Conservation (phyloP, 345 rosid species). For the Citrus trifoliata region DNA sequence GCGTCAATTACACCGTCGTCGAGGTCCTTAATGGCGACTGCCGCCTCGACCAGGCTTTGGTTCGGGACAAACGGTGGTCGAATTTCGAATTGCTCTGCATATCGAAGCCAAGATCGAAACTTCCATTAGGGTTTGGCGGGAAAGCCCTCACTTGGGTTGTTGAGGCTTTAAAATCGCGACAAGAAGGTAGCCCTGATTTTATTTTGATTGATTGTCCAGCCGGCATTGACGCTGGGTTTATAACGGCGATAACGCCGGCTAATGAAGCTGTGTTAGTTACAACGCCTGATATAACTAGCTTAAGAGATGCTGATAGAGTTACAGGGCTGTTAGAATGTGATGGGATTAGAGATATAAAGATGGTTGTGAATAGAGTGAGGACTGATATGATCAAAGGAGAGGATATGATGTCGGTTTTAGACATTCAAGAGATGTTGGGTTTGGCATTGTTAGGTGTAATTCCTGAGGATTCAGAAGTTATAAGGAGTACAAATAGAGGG, state of each 20-base stretch:
- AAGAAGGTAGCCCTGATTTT: slow-evolving; percentile 80
- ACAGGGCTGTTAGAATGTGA: slow-evolving; percentile 87
- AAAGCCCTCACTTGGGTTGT: slow-evolving; percentile 92
- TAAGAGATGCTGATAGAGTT: slow-evolving; percentile 87
- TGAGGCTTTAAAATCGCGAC: slow-evolving; percentile 63
- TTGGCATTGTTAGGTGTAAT: slow-evolving; percentile 75
- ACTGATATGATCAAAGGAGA: slow-evolving; percentile 98
- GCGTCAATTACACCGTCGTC: slow-evolving; percentile 87
- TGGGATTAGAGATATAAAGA: slow-evolving; percentile 87
- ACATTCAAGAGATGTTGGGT: slow-evolving; percentile 94
- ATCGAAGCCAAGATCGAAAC: slow-evolving; percentile 89
- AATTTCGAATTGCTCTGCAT: slow-evolving; percentile 91
- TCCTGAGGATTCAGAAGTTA: slow-evolving; percentile 91
- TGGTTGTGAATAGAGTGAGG: slow-evolving; percentile 89
- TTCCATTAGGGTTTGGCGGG: slow-evolving; percentile 90
- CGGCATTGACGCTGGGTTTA: slow-evolving; percentile 98
- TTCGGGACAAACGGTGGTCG: slow-evolving; percentile 93
- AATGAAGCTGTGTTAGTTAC: slow-evolving; percentile 87
- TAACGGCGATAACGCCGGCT: slow-evolving; percentile 95
- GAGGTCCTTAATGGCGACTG: slow-evolving; percentile 94
- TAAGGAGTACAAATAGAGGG: slow-evolving; percentile 88
- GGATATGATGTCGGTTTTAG: slow-evolving; percentile 97
- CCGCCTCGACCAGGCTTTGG: slow-evolving; percentile 92
- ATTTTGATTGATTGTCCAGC: slow-evolving; percentile 90
- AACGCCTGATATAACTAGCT: slow-evolving; percentile 86